These are phyloP conservation scores for Coemansia sp. DNA, from an alignment of 192 early-diverging fungal species.

Conservation along the genomic window DNA sequence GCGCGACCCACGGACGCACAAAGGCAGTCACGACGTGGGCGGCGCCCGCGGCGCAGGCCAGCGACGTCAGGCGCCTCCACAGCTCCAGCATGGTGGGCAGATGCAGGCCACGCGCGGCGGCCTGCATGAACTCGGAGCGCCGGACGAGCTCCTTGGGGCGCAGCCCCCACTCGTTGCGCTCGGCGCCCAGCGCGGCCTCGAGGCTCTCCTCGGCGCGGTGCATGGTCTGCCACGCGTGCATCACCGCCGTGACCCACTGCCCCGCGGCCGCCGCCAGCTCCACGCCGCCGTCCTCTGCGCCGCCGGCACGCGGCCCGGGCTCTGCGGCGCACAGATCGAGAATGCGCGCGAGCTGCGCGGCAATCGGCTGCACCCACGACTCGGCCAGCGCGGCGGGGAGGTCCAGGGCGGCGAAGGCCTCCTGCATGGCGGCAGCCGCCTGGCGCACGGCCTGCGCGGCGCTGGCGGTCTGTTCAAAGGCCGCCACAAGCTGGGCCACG, in stretches of 20 bases:
- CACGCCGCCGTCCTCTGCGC: background rate
- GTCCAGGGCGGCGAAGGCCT: background rate
- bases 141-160: slow-evolving; percentile 36
- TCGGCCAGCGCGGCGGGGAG: slow-evolving; percentile 4
- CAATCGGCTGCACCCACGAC: slow-evolving; percentile 2
- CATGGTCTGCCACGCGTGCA: slow-evolving; percentile 44
- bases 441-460: background rate
- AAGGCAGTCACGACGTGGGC: background rate
- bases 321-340: background rate
- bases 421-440: background rate
- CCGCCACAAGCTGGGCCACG: background rate
- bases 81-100: slow-evolving; percentile 25
- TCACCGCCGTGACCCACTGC: slow-evolving; percentile 34
- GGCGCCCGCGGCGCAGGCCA: background rate
- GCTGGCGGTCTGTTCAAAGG: background rate
- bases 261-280: slow-evolving; percentile 17
- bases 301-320: background rate
- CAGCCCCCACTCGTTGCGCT: slow-evolving; percentile 32
- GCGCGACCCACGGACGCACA: slow-evolving; percentile 35
- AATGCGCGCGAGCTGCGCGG: background rate
- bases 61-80: slow-evolving; percentile 7
- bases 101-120: slow-evolving; percentile 17
- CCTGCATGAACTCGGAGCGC: slow-evolving; percentile 21
- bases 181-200: background rate
- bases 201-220: slow-evolving; percentile 25